phyloP scores from a whole-genome alignment of 768 basidiomycete genomes.

The Coprinellus micaceus region DNA sequence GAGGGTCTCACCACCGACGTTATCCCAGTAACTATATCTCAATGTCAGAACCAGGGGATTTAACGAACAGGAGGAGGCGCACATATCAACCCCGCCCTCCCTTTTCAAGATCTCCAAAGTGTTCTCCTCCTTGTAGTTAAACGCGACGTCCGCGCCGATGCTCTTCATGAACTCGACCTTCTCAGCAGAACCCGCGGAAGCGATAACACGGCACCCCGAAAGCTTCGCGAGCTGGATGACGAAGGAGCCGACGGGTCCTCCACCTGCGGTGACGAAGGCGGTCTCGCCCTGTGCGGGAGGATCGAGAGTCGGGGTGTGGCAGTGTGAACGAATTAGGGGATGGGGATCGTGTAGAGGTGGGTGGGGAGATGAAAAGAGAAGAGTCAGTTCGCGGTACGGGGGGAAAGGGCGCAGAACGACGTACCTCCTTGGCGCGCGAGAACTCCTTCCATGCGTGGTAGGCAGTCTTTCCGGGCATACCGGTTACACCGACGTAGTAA shows the following conservation, averaged over 20 bases:
- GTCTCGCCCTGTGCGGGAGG: constrained; percentile 19
- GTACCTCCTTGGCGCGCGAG: constrained; percentile 28
- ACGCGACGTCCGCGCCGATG: constrained; percentile 53
- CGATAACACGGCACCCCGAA: neutral
- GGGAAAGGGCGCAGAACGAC: constrained; percentile 1
- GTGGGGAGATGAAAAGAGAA: neutral
- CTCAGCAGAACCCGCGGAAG: neutral
- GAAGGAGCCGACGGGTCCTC: constrained; percentile 29
- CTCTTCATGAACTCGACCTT: constrained; percentile 21
- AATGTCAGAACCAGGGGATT: neutral
- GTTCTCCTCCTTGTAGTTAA: constrained; percentile 58
- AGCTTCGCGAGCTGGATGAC: constrained; percentile 5
- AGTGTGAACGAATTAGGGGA: no score
- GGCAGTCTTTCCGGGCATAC: constrained; percentile 31
- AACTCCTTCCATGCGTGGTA: constrained; percentile 29
- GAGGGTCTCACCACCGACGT: constrained; percentile 47
- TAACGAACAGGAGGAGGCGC: constrained; percentile 6
- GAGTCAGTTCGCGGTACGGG: no score
- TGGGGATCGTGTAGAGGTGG: no score
- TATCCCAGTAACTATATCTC: constrained; percentile 24
- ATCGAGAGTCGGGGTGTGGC: no score
- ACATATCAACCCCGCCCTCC: constrained; percentile 55
- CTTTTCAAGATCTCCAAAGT: constrained; percentile 42
- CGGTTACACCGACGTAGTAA: constrained; percentile 34
- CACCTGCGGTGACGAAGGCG: constrained; percentile 26